A percentile compares a stretch with the other conserved stretches of the same genome.
These are phyloP conservation scores for Ogataea polymorpha DNA, from an alignment of 805 yeast genomes.

Conservation along the genomic window DNA sequence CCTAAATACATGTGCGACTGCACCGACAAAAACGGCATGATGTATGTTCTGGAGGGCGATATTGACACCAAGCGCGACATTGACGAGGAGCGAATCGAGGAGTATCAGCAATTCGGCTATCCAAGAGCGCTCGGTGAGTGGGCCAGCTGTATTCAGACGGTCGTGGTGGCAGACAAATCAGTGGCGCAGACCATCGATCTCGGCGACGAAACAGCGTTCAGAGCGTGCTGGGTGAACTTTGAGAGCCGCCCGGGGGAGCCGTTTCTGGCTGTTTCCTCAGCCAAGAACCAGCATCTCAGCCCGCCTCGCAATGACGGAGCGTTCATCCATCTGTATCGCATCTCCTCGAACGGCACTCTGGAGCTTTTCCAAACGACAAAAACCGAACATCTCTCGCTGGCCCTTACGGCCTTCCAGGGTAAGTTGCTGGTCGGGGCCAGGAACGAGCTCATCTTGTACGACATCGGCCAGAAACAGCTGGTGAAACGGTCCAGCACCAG, in stretches of 20 bases:
- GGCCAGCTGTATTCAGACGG: conserved; percentile 55
- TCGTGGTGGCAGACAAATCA: conserved; percentile 35
- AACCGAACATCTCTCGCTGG: conserved; percentile 44
- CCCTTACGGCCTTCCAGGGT: conserved; percentile 56
- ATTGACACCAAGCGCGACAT: conserved; percentile 30
- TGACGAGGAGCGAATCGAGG: conserved; percentile 34
- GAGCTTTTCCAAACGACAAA: conserved; percentile 58
- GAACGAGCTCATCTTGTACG: conserved; percentile 55
- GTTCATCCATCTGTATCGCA: conserved; percentile 37
- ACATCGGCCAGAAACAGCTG: conserved; percentile 76
- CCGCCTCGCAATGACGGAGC: conserved; percentile 29
- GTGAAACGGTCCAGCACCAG: conserved; percentile 58
- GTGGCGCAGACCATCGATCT: conserved; percentile 45
- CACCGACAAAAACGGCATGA: conserved; percentile 22
- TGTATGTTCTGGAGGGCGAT: conserved; percentile 48
- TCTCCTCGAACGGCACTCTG: conserved; percentile 37
- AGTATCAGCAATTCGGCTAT: conserved; percentile 47
- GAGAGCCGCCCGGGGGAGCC: conserved; percentile 26
- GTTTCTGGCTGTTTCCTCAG: conserved; percentile 47
- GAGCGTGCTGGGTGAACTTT: conserved; percentile 33
- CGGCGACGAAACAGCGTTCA: conserved; percentile 40
- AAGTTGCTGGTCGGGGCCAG: conserved; percentile 58
- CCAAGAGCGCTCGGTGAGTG: conserved; percentile 31
- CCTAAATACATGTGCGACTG: conserved; percentile 44
- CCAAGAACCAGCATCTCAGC: conserved; percentile 28